phyloP scores from a whole-genome alignment of 1,284 basidiomycete genomes.

The Leccinum solheimii region DNA sequence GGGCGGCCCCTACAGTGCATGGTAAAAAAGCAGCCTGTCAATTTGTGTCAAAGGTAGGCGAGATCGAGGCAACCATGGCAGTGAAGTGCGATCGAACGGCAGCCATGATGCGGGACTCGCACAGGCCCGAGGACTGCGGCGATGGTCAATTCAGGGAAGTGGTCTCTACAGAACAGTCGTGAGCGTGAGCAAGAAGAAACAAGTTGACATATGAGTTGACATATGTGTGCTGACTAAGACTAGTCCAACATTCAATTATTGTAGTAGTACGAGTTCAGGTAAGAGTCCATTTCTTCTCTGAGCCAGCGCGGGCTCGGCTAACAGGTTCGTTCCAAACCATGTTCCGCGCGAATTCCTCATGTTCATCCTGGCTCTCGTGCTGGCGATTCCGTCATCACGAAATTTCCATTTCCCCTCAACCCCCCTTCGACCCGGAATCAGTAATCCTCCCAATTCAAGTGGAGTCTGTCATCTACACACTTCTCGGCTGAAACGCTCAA shows the following conservation, averaged over 20 bases:
- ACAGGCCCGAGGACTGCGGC: conserved; percentile 11
- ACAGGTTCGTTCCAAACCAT: conserved; percentile 9
- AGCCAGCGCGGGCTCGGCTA: conserved; percentile 11
- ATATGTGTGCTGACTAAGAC: conserved; percentile 7
- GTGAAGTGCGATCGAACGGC: conserved; percentile 1
- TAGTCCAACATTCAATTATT: not conserved
- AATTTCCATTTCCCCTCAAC: conserved; percentile 4
- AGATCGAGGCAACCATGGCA: not conserved
- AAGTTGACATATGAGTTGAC: too few species aligned
- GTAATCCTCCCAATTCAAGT: conserved; percentile 18
- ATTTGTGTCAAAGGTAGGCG: not conserved
- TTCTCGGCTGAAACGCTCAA: conserved; percentile 22
- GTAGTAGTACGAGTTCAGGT: not conserved
- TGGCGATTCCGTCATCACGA: conserved; percentile 24
- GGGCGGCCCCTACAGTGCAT: conserved; percentile 9
- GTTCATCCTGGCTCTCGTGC: conserved; percentile 9
- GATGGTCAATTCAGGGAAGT: conserved; percentile 1
- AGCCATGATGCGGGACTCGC: not conserved
- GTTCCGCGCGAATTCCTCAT: conserved; percentile 26
- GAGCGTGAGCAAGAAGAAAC: not conserved
- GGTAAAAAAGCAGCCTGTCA: conserved; percentile 1
- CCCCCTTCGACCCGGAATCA: conserved; percentile 16
- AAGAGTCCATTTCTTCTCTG: conserved; percentile 6
- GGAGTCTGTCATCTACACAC: conserved; percentile 14
- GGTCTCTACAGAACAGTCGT: not conserved